Base-by-base conservation (phyloP, 768 basidiomycete genomes). In the Gloeophyllum trabeum region DNA sequence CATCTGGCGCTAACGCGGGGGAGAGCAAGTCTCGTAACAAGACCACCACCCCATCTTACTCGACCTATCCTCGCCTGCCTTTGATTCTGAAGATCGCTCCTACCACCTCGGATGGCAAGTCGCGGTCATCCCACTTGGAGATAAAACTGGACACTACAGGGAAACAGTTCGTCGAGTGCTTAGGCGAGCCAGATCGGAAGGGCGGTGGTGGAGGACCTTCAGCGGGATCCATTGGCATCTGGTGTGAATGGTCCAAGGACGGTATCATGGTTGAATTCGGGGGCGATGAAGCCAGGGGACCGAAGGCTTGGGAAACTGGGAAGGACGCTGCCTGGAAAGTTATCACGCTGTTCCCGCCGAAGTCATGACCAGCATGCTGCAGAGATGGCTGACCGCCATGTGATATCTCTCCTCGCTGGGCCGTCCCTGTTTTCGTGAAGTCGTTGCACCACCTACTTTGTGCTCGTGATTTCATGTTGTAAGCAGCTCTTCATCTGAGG, bases 101-200 rank as follows among this genome's bases (percentile, higher is more conserved):
- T 30, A 40, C 47, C 18, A 46, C 48, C 6, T 34, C 46, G 4
- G 50, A 50, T 18, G 53, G 51, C 3, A 53, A 50, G 28, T 28
- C 54, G 24, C 67, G 70, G 16, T 62, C 71, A 2, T 34, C 63
- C 6, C 50, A 54, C 18, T 53, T 83, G 21, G 58, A 63, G 13
- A 54, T 87, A 5, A 57, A 54, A 5, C 56, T 57, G 23, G 65
- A 64, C 38, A 79, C 76, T 19, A 76, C 75, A 7, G 93, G 90
- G 2, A 80, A 81, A 52, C 78, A 89, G 0, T 79, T 98, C 46
- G 84, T 96, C 6, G 51, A 60, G 21, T 57, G 59, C 35, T 56
- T 96, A 35, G 91, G 91, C 6, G 93, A 97, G 60, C 93, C 93
- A 5, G 76, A 76, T 53, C 70, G 87, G 46, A 98, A 96, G 57